phyloP scores from a whole-genome alignment of 23 red algal genomes.

The Gracilariopsis chorda region DNA sequence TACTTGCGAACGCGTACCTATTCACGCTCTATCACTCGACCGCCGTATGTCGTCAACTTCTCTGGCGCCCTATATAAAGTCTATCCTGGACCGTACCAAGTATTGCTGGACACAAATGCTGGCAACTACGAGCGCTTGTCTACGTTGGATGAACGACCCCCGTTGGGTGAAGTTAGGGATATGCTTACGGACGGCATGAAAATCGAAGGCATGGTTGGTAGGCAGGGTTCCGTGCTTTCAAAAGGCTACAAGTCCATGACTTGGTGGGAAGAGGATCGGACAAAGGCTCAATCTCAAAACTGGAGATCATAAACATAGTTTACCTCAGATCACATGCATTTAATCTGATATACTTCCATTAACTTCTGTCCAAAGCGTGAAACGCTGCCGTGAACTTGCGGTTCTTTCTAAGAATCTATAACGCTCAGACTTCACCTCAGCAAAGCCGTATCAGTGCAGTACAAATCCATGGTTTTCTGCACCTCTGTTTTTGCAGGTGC shows the following conservation, averaged over 20 bases:
- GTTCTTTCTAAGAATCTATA: too few species aligned
- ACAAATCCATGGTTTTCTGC: too few species aligned
- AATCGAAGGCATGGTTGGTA: slow-evolving; percentile 30
- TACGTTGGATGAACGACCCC: slow-evolving; percentile 48
- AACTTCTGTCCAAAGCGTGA: too few species aligned
- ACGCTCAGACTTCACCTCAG: too few species aligned
- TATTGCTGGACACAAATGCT: slow-evolving; percentile 70
- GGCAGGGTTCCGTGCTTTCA: background rate
- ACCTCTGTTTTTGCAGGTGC: too few species aligned
- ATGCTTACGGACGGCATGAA: slow-evolving; percentile 67
- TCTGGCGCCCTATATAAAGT: slow-evolving; percentile 81
- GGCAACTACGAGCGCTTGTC: slow-evolving; percentile 64
- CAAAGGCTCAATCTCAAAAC: slow-evolving; percentile 56
- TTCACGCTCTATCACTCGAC: slow-evolving; percentile 47
- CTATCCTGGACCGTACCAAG: slow-evolving; percentile 83
- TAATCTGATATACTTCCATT: too few species aligned
- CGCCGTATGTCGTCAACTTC: slow-evolving; percentile 87
- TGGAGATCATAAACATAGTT: slow-evolving; percentile 76
- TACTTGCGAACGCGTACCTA: slow-evolving; percentile 91
- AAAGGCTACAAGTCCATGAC: slow-evolving; percentile 75
- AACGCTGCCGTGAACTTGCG: too few species aligned
- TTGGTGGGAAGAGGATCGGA: slow-evolving; percentile 83
- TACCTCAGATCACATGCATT: too few species aligned
- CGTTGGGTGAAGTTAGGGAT: slow-evolving; percentile 67
- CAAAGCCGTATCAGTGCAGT: too few species aligned